Evolutionary conservation across 176 grass and related monocot species (phyloP).

Genomic region (Secale cereale): DNA sequence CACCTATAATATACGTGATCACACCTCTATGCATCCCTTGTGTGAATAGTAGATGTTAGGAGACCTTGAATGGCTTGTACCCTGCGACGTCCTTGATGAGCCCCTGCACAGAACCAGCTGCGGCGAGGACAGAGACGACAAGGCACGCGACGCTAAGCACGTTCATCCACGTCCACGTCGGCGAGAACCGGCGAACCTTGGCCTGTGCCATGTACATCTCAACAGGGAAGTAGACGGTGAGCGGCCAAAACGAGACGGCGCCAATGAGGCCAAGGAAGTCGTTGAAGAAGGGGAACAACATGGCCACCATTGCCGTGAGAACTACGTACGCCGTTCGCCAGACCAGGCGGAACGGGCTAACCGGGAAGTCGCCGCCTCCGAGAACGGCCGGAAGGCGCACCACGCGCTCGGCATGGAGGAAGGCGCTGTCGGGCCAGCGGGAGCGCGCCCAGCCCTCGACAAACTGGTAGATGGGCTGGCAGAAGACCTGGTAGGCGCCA

Average conservation of each 20-base stretch:
- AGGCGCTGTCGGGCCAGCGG: constrained; percentile 42
- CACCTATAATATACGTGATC: constrained; percentile 2
- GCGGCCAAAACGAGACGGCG: constrained; percentile 85
- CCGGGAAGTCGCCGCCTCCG: constrained; percentile 30
- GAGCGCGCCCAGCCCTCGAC: constrained; percentile 40
- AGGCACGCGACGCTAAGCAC: constrained; percentile 58
- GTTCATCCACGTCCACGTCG: constrained; percentile 72
- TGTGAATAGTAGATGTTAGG: constrained; percentile 20
- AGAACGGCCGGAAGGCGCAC: constrained; percentile 30
- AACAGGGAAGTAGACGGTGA: constrained; percentile 89
- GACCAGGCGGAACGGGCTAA: constrained; percentile 57
- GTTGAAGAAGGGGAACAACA: constrained; percentile 95
- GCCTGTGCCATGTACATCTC: constrained; percentile 87
- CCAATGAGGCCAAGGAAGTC: constrained; percentile 85
- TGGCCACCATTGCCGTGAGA: constrained; percentile 54
- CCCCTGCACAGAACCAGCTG: constrained; percentile 61
- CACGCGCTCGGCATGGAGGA: constrained; percentile 44
- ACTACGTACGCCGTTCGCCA: constrained; percentile 70
- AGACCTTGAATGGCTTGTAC: constrained; percentile 62
- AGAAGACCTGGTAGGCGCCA: constrained; percentile 98
- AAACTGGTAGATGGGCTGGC: constrained; percentile 79
- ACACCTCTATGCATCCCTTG: background rate
- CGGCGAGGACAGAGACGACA: constrained; percentile 60
- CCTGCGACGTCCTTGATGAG: constrained; percentile 48
- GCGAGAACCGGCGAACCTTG: constrained; percentile 50